Evolutionary conservation across 495 filamentous ascomycete species (phyloP).

Genomic region (Talaromyces thailandensis): DNA sequence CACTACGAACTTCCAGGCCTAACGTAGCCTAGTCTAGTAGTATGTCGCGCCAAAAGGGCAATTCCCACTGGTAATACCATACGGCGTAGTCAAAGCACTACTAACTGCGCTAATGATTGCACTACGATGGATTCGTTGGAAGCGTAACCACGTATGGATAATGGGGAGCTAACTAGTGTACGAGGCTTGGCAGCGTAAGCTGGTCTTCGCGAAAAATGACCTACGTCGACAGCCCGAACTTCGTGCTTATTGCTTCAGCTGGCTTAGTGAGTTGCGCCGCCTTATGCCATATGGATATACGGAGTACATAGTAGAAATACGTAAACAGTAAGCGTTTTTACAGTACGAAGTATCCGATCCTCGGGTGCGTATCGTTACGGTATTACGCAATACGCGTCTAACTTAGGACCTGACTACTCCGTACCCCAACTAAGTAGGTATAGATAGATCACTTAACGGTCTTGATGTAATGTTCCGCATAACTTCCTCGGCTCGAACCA

Average conservation of each 20-base stretch:
- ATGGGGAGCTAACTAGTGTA: not conserved
- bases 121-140: too few relatives aligned
- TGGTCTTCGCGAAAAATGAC: not conserved
- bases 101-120: not conserved
- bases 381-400: not conserved
- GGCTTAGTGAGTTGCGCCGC: not conserved
- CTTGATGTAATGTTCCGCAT: not conserved
- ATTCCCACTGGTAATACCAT: not conserved
- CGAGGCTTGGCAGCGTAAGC: not conserved
- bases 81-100: not conserved
- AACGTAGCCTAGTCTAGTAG: not conserved
- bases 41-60: not conserved
- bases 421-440: not conserved
- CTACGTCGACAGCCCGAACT: not conserved
- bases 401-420: not conserved
- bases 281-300: not conserved
- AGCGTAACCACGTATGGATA: too few relatives aligned
- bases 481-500: not conserved
- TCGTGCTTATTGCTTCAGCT: not conserved
- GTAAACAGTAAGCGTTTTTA: not conserved
- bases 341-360: not conserved
- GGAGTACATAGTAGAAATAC: too few relatives aligned
- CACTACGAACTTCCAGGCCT: not conserved
- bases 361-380: not conserved
- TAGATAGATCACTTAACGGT: not conserved